Conservation (phyloP, 441 rosid genomes). For the Mallotus japonicus region DNA sequence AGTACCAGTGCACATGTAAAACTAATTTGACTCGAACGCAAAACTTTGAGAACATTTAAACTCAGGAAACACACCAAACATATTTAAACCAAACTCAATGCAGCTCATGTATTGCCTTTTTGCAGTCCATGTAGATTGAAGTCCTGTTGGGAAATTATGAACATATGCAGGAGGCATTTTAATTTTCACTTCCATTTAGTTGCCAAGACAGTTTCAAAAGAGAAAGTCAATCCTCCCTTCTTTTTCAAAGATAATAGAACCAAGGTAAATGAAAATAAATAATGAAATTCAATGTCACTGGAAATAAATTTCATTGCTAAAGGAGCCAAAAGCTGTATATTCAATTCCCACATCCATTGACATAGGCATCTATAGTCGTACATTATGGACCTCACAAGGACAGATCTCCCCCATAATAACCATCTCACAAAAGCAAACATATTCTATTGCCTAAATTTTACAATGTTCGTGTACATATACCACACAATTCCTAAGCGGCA, state of each 20-base stretch:
- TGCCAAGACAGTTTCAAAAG: background rate
- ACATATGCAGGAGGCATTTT: background rate
- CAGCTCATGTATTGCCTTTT: background rate
- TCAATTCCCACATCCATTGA: too few species aligned
- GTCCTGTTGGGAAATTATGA: background rate
- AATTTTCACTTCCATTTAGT: background rate
- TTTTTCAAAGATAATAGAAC: too few species aligned
- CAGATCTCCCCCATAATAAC: background rate
- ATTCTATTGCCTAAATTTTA: background rate
- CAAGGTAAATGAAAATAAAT: too few species aligned
- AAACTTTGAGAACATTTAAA: background rate
- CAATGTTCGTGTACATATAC: background rate
- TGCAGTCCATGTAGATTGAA: background rate
- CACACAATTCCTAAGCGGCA: background rate
- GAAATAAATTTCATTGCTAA: too few species aligned
- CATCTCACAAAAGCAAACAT: background rate
- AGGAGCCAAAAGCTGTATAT: too few species aligned
- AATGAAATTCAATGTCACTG: too few species aligned
- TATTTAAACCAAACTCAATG: background rate
- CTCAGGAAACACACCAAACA: background rate
- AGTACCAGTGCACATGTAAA: too few species aligned
- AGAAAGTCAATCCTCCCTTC: background rate
- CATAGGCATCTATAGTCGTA: background rate
- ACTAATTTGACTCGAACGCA: too few species aligned
- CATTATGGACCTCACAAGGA: background rate